A percentile compares a stretch with the other conserved stretches of the same genome.
phyloP scores from a whole-genome alignment of 768 basidiomycete genomes.

The Tylopilus felleus region DNA sequence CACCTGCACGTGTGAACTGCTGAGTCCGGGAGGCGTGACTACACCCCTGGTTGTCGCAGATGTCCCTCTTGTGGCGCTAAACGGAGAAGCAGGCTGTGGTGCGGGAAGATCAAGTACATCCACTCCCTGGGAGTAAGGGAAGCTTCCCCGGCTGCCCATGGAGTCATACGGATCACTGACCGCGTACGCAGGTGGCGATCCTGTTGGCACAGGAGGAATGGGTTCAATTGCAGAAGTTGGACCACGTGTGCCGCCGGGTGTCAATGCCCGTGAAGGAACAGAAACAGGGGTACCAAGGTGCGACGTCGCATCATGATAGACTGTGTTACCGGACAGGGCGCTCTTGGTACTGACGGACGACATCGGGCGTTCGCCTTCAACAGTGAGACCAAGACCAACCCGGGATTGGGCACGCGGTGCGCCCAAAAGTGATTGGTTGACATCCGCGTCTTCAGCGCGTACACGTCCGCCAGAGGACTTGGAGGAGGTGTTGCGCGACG shows the following conservation, averaged over 20 bases:
- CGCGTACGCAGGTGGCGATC: constrained; percentile 32
- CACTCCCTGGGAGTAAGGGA: constrained; percentile 28
- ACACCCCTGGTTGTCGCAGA: constrained; percentile 19
- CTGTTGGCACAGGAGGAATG: constrained; percentile 18
- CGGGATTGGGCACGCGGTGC: constrained; percentile 23
- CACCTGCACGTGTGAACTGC: constrained; percentile 24
- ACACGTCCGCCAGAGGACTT: constrained; percentile 24
- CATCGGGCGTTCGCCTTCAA: constrained; percentile 48
- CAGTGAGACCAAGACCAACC: constrained; percentile 35
- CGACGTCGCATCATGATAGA: constrained; percentile 63
- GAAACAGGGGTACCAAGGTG: constrained; percentile 40
- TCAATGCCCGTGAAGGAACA: constrained; percentile 44
- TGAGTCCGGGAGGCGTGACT: constrained; percentile 39
- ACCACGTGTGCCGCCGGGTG: constrained; percentile 37
- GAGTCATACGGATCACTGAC: constrained; percentile 30
- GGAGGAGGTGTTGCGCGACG: constrained; percentile 31
- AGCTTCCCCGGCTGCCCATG: constrained; percentile 21
- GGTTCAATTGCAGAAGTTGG: constrained; percentile 4
- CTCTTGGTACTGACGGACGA: constrained; percentile 58
- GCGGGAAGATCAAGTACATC: constrained; percentile 58
- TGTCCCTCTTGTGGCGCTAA: constrained; percentile 38
- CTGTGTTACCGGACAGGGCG: constrained; percentile 48
- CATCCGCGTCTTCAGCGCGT: constrained; percentile 46
- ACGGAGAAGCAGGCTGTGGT: constrained; percentile 54
- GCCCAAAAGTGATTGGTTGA: constrained; percentile 38